Base-by-base conservation (phyloP, 1,284 basidiomycete genomes). In the Clitocybe nebularis region DNA sequence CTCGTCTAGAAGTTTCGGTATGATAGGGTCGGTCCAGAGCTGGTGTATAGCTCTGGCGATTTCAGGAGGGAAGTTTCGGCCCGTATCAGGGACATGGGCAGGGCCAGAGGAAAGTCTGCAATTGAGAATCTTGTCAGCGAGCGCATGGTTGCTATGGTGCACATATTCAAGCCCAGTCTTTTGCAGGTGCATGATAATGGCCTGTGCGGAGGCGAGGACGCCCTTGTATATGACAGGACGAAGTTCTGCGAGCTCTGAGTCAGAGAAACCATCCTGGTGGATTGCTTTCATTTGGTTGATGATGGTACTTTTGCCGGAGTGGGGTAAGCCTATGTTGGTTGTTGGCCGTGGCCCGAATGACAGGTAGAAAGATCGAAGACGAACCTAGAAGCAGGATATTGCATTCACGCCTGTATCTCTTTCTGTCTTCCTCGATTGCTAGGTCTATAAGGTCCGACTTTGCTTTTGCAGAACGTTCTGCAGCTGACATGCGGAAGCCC, bases 271-370 rank as follows among this genome's bases (percentile, higher is more conserved):
- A 55, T 89, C 86, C 64, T 97, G 91, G 64, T 97, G 91, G 47
- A 97, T 95, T 52, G 98, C 96, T 75, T 96, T 97, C 94, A 98
- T 98, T 67, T 98, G 95, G 67, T 97, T 97, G 36, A 97, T 92
- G 52, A 98, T 92, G 0, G 94, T 97, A 3, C 84, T 88, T 70
- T 97, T 97, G 24, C 94, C 94, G 0, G 90, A 94, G 4, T 9
- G 29, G 10, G 11, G 5, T 13, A 11, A 4, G 29, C 14, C 28
- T n/a, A 29, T 11, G 28, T 29, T 29, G 28, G n/a, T 2, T 6
- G 38, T 23, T n/a, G 16, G 26, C 8, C 30, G 13, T 10, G 16
- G 3, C 13, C 6, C 19, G 37, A 22, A 24, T 16, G 7, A 30
- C 38, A 22, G 38, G 10, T 44, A 33, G 32, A 39, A 45, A 30